phyloP scores from a whole-genome alignment of 164 flowering plant genomes.

The Platanus orientalis region DNA sequence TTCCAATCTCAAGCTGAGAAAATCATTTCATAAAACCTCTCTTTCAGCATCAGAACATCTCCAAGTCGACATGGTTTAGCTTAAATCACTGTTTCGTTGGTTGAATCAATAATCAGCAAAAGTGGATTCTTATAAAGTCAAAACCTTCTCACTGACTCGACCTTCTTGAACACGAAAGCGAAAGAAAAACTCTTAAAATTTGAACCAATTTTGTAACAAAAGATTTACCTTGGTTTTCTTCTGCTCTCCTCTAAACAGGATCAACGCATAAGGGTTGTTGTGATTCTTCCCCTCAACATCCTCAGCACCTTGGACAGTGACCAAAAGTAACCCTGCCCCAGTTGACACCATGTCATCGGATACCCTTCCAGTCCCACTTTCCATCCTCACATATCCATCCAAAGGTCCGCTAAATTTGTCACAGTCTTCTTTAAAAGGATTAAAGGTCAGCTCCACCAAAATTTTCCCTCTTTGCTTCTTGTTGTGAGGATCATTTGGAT shows the following conservation, averaged over 20 bases:
- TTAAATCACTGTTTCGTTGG: too few relatives aligned
- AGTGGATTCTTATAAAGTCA: too few relatives aligned
- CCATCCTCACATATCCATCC: constrained; percentile 20
- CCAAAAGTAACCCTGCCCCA: constrained; percentile 56
- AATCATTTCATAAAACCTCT: too few relatives aligned
- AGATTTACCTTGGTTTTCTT: constrained; percentile 64
- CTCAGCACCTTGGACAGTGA: constrained; percentile 46
- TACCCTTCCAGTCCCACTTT: constrained; percentile 5
- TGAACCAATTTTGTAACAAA: background rate
- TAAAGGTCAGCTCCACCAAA: constrained; percentile 44
- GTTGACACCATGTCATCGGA: constrained; percentile 7
- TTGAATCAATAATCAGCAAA: too few relatives aligned
- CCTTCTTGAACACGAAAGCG: too few relatives aligned
- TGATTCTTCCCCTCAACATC: constrained; percentile 66
- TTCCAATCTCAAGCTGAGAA: too few relatives aligned
- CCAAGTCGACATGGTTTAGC: too few relatives aligned
- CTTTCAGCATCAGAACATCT: too few relatives aligned
- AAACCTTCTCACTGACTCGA: too few relatives aligned
- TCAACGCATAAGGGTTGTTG: constrained; percentile 57
- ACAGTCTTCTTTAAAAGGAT: constrained; percentile 51
- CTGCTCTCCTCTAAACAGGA: constrained; percentile 57
- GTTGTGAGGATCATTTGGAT: constrained; percentile 56
- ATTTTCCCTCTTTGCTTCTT: constrained; percentile 50
- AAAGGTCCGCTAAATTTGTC: constrained; percentile 22
- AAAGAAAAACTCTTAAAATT: too few relatives aligned